A percentile compares a stretch with the other conserved stretches of the same genome.
phyloP scores from a whole-genome alignment of 2,329 filamentous ascomycete species.

The Nemania serpens region DNA sequence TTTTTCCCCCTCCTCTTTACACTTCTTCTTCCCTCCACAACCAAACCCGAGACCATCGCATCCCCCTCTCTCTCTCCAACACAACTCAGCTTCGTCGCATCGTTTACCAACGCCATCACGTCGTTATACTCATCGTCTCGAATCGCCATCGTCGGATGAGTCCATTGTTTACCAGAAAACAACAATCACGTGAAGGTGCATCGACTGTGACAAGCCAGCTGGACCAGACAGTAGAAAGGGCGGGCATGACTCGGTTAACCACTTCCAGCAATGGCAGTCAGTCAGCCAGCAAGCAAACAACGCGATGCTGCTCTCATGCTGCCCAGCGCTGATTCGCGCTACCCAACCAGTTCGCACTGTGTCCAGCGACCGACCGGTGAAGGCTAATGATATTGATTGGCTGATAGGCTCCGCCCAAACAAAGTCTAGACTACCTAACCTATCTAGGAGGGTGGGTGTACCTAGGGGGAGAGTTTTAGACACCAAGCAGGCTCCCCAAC shows the following conservation, averaged over 20 bases:
- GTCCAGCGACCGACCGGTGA: slow-evolving; percentile 27
- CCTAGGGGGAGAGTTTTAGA: slow-evolving; percentile 34
- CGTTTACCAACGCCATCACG: neutral
- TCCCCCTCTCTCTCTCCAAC: slow-evolving; percentile 4
- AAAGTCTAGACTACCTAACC: slow-evolving; percentile 17
- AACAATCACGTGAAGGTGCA: slow-evolving; percentile 5
- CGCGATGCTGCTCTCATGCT: slow-evolving; percentile 21
- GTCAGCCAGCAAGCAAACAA: slow-evolving; percentile 10
- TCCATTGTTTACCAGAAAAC: neutral
- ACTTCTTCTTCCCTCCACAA: neutral
- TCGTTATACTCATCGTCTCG: neutral
- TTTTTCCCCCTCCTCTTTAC: slow-evolving; percentile 27
- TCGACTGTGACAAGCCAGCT: neutral
- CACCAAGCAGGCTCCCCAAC: slow-evolving; percentile 31
- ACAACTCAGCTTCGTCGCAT: no score
- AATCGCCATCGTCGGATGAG: neutral
- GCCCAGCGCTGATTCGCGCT: slow-evolving; percentile 14
- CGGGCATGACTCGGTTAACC: slow-evolving; percentile 38
- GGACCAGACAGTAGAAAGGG: neutral
- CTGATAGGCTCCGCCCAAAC: slow-evolving; percentile 3
- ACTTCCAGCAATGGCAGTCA: slow-evolving; percentile 23
- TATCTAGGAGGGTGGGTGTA: slow-evolving; percentile 24
- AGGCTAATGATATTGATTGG: slow-evolving; percentile 29
- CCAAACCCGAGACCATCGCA: neutral
- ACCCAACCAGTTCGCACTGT: slow-evolving; percentile 34